Conservation (phyloP, 148 eudicot genomes). For the Salicornia ramosissima region DNA sequence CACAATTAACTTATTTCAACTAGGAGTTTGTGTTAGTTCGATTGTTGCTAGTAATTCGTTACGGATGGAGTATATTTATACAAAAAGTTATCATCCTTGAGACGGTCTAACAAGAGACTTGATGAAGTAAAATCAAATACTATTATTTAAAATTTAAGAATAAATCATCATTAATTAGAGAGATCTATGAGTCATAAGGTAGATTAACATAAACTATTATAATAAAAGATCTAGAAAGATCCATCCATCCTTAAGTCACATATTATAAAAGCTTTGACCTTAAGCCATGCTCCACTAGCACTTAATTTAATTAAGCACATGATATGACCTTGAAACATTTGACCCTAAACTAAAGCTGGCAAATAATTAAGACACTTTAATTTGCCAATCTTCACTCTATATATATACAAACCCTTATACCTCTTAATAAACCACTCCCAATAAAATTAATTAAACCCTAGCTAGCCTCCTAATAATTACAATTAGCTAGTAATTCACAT, state of each 20-base stretch:
- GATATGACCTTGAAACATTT: slow-evolving; percentile 16
- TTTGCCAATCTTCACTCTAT: neutral
- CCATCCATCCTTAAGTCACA: slow-evolving; percentile 10
- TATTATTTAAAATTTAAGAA: too few relatives aligned
- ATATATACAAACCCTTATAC: slow-evolving; percentile 23
- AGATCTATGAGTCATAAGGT: neutral
- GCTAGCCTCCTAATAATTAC: neutral
- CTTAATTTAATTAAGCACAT: slow-evolving; percentile 36
- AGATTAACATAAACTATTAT: neutral
- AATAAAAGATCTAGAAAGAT: neutral
- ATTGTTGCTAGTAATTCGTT: too few relatives aligned
- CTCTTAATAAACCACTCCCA: neutral
- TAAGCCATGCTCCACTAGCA: slow-evolving; percentile 24
- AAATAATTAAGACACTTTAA: slow-evolving; percentile 13
- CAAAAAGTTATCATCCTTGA: too few relatives aligned
- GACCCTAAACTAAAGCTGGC: slow-evolving; percentile 34
- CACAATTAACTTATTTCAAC: too few relatives aligned
- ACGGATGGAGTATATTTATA: too few relatives aligned
- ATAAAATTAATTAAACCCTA: too few relatives aligned
- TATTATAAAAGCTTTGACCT: slow-evolving; percentile 11
- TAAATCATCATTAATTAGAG: slow-evolving; percentile 7
- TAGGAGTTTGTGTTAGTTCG: too few relatives aligned
- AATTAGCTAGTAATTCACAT: neutral
- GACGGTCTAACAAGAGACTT: too few relatives aligned
- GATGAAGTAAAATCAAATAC: too few relatives aligned